These are phyloP conservation scores for Fonsecaea erecta DNA, from an alignment of 2,329 filamentous ascomycete genomes.

Conservation along the genomic window DNA sequence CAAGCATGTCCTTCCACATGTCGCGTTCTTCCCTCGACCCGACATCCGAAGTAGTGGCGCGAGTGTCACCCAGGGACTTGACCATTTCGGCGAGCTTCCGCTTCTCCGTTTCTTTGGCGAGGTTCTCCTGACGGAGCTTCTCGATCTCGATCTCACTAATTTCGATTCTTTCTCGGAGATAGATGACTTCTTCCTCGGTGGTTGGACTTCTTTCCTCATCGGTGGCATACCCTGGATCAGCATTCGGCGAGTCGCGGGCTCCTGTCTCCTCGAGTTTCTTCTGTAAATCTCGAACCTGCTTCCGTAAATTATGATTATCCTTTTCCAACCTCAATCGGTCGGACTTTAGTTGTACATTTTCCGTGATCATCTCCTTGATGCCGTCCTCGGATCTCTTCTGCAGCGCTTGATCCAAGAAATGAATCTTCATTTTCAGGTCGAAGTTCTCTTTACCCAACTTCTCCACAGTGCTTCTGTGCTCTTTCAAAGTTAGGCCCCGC, in stretches of 20 bases:
- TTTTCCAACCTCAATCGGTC: slow-evolving; percentile 86
- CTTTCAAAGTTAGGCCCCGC: slow-evolving; percentile 83
- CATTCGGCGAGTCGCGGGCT: slow-evolving; percentile 50
- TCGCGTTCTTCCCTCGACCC: slow-evolving; percentile 62
- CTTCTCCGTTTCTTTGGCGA: slow-evolving; percentile 82
- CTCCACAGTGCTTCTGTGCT: slow-evolving; percentile 97
- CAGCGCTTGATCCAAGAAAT: slow-evolving; percentile 91
- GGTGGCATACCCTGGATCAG: slow-evolving; percentile 55
- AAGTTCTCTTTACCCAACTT: slow-evolving; percentile 97
- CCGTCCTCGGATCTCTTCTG: slow-evolving; percentile 94
- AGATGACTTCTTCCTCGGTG: slow-evolving; percentile 82
- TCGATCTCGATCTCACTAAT: slow-evolving; percentile 84
- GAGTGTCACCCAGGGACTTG: slow-evolving; percentile 63
- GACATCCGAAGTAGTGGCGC: slow-evolving; percentile 54
- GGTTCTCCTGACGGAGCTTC: slow-evolving; percentile 74
- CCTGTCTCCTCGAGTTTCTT: slow-evolving; percentile 66
- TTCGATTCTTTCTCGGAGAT: slow-evolving; percentile 82
- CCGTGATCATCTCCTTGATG: slow-evolving; percentile 96
- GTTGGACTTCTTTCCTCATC: slow-evolving; percentile 59
- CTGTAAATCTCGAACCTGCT: slow-evolving; percentile 83
- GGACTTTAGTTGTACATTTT: slow-evolving; percentile 94
- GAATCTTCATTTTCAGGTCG: slow-evolving; percentile 94
- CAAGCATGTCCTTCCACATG: slow-evolving; percentile 92
- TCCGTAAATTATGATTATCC: slow-evolving; percentile 82
- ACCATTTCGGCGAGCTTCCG: slow-evolving; percentile 83